Conservation (phyloP, 2,329 filamentous ascomycete species). For the Ophiostoma sp. region DNA sequence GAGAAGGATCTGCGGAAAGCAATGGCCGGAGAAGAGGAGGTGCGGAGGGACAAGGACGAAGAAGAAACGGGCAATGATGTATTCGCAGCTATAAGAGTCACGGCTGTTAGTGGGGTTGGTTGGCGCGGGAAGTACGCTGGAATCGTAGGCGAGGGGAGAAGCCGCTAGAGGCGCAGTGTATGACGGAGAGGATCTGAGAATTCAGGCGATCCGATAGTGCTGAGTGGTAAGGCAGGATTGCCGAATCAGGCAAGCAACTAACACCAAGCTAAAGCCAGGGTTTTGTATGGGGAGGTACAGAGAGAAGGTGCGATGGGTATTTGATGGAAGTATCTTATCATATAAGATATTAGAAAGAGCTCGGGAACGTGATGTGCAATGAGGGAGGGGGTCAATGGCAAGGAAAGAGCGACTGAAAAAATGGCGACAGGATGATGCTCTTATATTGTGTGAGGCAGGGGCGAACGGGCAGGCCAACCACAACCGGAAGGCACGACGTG, state of each 20-base stretch:
- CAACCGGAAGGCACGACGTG: conserved; percentile 12
- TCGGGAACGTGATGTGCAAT: too few species aligned
- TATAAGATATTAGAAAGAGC: too few species aligned
- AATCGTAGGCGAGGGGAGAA: background rate
- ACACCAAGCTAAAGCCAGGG: conserved; percentile 14
- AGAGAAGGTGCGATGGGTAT: conserved; percentile 12
- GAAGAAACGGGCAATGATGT: background rate
- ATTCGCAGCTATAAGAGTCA: conserved; percentile 15
- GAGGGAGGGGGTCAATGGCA: too few species aligned
- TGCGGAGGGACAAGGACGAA: background rate
- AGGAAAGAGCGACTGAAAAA: background rate
- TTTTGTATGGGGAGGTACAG: background rate
- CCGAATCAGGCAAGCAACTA: conserved; percentile 20
- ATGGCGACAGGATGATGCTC: background rate
- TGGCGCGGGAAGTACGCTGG: background rate
- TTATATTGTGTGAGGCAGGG: background rate
- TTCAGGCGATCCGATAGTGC: background rate
- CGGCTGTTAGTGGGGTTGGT: conserved; percentile 17
- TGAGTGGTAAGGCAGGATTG: background rate
- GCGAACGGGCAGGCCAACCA: background rate
- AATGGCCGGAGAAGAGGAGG: background rate
- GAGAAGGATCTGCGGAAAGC: conserved; percentile 17
- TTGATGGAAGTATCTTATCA: background rate
- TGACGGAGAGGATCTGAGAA: background rate
- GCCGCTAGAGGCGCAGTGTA: conserved; percentile 10